Percentiles rank a stretch among this genome's conserved stretches.
phyloP scores from a whole-genome alignment of 2,329 filamentous ascomycete genomes.

The Verticillium isaacii region DNA sequence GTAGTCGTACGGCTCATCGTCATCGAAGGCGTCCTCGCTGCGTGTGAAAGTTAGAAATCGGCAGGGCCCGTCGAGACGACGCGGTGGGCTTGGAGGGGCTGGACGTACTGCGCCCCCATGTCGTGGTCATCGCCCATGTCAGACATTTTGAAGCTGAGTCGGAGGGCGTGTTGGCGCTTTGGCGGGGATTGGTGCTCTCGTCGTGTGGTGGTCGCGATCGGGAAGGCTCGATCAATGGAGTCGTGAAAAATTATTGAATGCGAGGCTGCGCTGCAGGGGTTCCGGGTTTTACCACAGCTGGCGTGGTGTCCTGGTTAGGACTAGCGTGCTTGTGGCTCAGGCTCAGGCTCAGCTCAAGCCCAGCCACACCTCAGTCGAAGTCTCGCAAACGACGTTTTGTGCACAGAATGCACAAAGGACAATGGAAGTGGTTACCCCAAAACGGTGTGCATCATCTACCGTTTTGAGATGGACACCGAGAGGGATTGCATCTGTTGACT shows the following conservation, averaged over 20 bases:
- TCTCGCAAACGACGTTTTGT: no score
- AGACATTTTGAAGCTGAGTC: constrained; percentile 50
- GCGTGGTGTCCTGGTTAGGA: no score
- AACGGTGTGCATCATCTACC: no score
- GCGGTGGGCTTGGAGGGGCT: neutral
- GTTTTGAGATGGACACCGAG: no score
- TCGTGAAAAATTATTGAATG: constrained; percentile 14
- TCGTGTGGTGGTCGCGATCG: constrained; percentile 3
- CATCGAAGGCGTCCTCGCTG: constrained; percentile 68
- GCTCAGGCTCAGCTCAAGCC: no score
- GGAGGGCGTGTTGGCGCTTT: neutral
- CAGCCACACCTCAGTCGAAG: no score
- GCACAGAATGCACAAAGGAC: no score
- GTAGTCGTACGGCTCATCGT: constrained; percentile 58
- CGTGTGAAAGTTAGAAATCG: neutral
- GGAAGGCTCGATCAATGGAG: constrained; percentile 5
- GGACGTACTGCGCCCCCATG: constrained; percentile 31
- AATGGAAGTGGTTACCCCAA: no score
- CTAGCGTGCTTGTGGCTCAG: no score
- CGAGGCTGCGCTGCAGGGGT: constrained; percentile 11
- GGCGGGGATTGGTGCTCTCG: neutral
- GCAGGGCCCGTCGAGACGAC: neutral
- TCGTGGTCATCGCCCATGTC: constrained; percentile 67
- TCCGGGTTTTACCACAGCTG: neutral
- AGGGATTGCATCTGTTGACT: no score